phyloP scores from a whole-genome alignment of 2,329 filamentous ascomycete genomes.

The Aplosporella prunicola region DNA sequence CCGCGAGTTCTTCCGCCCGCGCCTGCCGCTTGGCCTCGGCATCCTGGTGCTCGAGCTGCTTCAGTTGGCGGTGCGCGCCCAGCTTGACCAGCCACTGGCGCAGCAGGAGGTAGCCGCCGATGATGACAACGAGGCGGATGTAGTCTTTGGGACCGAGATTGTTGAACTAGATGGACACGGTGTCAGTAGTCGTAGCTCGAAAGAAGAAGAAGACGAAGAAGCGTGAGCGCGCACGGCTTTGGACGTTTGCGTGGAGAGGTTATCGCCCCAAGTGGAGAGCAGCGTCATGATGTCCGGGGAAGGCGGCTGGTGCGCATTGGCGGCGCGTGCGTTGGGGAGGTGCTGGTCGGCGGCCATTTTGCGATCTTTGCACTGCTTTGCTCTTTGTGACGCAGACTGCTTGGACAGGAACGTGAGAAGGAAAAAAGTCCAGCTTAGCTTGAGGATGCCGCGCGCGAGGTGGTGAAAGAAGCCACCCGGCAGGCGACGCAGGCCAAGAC shows the following conservation, averaged over 20 bases:
- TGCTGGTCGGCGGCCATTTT: not conserved
- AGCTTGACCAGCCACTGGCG: slow-evolving; percentile 65
- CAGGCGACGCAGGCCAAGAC: too few species aligned
- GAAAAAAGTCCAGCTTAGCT: not conserved
- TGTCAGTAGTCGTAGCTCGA: not conserved
- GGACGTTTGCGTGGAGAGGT: slow-evolving; percentile 20
- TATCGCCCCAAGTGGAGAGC: slow-evolving; percentile 25
- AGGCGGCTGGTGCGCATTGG: not conserved
- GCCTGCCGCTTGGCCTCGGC: slow-evolving; percentile 30
- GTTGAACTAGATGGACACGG: slow-evolving; percentile 32
- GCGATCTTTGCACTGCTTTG: not conserved
- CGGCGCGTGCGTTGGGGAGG: not conserved
- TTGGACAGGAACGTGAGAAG: slow-evolving; percentile 1
- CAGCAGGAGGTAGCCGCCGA: slow-evolving; percentile 60
- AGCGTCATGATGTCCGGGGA: slow-evolving; percentile 13
- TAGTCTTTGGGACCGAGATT: slow-evolving; percentile 37
- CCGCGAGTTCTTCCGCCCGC: slow-evolving; percentile 23
- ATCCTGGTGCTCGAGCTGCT: slow-evolving; percentile 47
- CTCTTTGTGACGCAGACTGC: not conserved
- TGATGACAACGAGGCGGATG: slow-evolving; percentile 60
- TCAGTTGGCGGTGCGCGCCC: slow-evolving; percentile 53
- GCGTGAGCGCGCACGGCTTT: slow-evolving; percentile 7
- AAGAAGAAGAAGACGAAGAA: not conserved
- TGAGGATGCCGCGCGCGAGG: not conserved
- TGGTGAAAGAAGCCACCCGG: too few species aligned